Conservation (phyloP, 1,139 yeast genomes). For the Pichia sp. region DNA sequence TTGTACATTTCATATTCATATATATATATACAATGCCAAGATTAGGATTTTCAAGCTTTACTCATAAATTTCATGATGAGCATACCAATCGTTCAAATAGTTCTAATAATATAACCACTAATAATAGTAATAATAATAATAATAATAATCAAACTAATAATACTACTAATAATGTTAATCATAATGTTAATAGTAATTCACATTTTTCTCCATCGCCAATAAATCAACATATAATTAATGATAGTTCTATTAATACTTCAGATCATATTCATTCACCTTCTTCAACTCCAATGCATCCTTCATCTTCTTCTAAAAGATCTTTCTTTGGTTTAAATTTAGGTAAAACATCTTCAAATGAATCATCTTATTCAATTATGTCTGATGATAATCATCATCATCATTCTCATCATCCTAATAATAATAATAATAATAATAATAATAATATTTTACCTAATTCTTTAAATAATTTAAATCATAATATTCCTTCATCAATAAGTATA, state of each 20-base stretch:
- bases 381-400: slow-evolving; percentile 24
- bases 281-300: slow-evolving; percentile 9
- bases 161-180: background rate
- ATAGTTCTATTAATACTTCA: background rate
- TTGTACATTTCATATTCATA: no score
- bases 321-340: slow-evolving; percentile 28
- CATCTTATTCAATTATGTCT: slow-evolving; percentile 20
- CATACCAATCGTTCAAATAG: background rate
- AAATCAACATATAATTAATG: background rate
- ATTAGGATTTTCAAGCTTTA: slow-evolving; percentile 13
- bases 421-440: background rate
- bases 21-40: slow-evolving; percentile 7
- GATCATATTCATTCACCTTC: background rate
- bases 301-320: slow-evolving; percentile 23
- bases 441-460: background rate
- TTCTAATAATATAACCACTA: background rate
- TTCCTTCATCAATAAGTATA: background rate
- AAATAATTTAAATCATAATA: slow-evolving; percentile 1
- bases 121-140: background rate
- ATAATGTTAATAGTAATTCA: background rate
- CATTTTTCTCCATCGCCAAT: background rate
- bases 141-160: background rate
- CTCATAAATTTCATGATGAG: slow-evolving; percentile 15
- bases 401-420: slow-evolving; percentile 1
- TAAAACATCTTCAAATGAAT: slow-evolving; percentile 26